Conservation (phyloP, 2,329 filamentous ascomycete genomes). For the Colletotrichum limetticola region DNA sequence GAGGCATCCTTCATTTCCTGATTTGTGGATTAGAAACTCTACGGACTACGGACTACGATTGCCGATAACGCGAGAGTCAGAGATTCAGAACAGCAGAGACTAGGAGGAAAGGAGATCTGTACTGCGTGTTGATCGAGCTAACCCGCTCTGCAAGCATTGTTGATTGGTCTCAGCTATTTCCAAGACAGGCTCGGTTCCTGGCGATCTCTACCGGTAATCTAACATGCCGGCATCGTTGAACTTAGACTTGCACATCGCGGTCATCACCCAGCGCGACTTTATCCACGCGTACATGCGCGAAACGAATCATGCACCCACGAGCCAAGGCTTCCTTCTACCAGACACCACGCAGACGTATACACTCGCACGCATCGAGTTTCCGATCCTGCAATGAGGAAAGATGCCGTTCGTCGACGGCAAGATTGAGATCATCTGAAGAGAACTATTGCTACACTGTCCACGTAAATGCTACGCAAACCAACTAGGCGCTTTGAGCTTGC, state of each 20-base stretch:
- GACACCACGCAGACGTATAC: background rate
- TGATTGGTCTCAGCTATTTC: background rate
- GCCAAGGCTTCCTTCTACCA: background rate
- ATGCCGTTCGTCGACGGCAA: background rate
- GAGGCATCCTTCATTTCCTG: background rate
- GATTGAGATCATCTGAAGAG: constrained; percentile 16
- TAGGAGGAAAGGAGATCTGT: background rate
- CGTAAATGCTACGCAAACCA: constrained; percentile 1
- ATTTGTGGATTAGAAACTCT: background rate
- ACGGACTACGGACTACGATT: background rate
- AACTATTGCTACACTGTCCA: constrained; percentile 16
- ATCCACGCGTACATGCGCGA: background rate
- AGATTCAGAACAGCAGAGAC: background rate
- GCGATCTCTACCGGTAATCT: background rate
- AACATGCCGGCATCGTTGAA: background rate
- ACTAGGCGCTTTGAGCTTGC: background rate
- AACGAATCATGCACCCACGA: background rate
- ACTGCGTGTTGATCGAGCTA: background rate
- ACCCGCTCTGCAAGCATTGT: background rate
- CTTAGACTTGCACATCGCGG: background rate
- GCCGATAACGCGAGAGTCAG: background rate
- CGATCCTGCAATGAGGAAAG: background rate
- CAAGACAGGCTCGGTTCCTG: background rate
- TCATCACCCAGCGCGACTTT: background rate
- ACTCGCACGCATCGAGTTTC: background rate